Percentiles rank a stretch among this genome's conserved stretches.
Evolutionary conservation across 495 filamentous ascomycete species (phyloP).

Genomic region (Hypoxylon intermedium): DNA sequence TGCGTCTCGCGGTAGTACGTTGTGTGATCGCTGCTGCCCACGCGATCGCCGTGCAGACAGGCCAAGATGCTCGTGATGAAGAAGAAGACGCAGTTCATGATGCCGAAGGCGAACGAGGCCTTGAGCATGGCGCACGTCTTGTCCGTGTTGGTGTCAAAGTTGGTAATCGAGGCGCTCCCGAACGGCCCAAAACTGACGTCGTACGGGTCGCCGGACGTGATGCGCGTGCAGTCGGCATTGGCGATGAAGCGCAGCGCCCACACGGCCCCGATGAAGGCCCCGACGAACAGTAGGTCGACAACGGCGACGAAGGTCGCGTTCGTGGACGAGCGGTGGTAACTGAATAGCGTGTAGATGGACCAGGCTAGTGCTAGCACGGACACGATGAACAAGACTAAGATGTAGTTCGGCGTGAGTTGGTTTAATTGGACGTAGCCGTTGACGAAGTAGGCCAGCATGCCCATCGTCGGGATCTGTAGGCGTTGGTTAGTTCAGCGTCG

Average conservation of each 20-base stretch:
- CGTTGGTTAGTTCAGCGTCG: neutral
- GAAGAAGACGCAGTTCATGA: constrained; percentile 88
- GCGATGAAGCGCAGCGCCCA: constrained; percentile 77
- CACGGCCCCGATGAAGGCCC: constrained; percentile 80
- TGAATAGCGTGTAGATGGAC: constrained; percentile 81
- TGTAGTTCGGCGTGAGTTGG: constrained; percentile 75
- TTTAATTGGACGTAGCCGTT: constrained; percentile 73
- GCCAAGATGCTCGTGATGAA: constrained; percentile 72
- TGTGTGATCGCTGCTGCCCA: constrained; percentile 52
- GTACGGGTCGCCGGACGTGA: constrained; percentile 52
- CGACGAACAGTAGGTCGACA: constrained; percentile 81
- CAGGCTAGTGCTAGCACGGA: constrained; percentile 80
- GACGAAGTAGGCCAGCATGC: constrained; percentile 89
- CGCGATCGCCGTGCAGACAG: constrained; percentile 59
- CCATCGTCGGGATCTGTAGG: constrained; percentile 76
- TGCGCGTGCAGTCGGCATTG: constrained; percentile 67
- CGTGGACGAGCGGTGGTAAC: constrained; percentile 72
- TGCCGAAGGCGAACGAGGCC: constrained; percentile 82
- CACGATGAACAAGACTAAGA: constrained; percentile 91
- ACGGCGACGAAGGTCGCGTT: constrained; percentile 79
- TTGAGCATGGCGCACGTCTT: constrained; percentile 91
- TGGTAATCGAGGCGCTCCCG: constrained; percentile 55
- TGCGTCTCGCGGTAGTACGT: constrained; percentile 54
- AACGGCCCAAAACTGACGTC: constrained; percentile 68
- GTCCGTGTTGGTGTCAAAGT: constrained; percentile 59